phyloP scores from a whole-genome alignment of 495 filamentous ascomycete species.

The Sordaria brevicollis region DNA sequence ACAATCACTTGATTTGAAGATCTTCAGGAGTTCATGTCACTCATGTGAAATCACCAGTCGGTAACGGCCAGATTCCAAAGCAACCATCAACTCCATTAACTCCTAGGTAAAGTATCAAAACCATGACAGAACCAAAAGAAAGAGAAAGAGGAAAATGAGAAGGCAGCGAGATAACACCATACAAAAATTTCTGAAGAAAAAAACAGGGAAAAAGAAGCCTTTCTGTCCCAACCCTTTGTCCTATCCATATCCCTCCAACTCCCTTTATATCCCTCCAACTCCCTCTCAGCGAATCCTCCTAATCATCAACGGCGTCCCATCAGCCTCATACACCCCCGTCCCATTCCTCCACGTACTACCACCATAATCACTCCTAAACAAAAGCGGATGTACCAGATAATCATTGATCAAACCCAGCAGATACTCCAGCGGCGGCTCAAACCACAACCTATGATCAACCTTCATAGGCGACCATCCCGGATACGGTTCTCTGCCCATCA shows the following conservation, averaged over 20 bases:
- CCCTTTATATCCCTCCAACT: neutral
- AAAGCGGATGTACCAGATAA: neutral
- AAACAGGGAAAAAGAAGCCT: neutral
- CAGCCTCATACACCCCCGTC: neutral
- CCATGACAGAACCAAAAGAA: neutral
- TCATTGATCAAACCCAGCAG: neutral
- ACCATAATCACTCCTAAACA: neutral
- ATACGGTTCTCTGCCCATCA: conserved; percentile 1
- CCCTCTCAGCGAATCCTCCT: neutral
- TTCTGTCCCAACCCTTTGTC: no score
- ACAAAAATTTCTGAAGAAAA: no score
- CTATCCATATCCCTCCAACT: neutral
- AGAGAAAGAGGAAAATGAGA: neutral
- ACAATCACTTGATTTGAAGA: neutral
- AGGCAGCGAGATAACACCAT: neutral
- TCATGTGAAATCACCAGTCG: neutral
- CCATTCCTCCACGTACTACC: neutral
- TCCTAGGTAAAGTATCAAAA: neutral
- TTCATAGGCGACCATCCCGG: conserved; percentile 4
- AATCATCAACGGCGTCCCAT: neutral
- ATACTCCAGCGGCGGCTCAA: neutral
- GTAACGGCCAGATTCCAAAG: neutral
- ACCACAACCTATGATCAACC: conserved; percentile 6
- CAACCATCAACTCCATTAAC: neutral
- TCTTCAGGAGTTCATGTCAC: neutral